Conservation (phyloP, 768 basidiomycete genomes). For the Amyloporia xantha region DNA sequence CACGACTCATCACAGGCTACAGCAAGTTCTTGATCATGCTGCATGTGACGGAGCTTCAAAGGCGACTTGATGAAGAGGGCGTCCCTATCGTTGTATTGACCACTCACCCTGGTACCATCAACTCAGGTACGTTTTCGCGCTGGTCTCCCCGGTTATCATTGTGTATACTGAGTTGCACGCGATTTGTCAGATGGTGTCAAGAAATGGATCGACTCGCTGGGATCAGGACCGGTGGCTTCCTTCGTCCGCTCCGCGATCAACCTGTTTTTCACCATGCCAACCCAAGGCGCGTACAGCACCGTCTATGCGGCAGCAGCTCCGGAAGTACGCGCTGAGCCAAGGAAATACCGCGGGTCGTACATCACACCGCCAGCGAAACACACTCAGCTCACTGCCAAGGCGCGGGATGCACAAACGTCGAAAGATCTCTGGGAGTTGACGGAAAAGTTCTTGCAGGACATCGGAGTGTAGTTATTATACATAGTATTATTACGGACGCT, state of each 20-base stretch:
- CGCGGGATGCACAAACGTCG: conserved; percentile 4
- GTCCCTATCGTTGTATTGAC: conserved; percentile 28
- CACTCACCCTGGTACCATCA: conserved; percentile 30
- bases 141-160: not conserved
- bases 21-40: conserved; percentile 19
- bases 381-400: not conserved
- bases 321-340: conserved; percentile 5
- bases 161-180: not conserved
- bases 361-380: conserved; percentile 9
- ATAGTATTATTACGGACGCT: too few species aligned
- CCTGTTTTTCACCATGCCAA: conserved; percentile 8
- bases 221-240: conserved; percentile 3
- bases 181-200: conserved; percentile 16
- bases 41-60: conserved; percentile 20
- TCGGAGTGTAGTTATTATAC: conserved; percentile 9
- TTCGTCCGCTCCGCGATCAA: conserved; percentile 5
- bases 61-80: conserved; percentile 20
- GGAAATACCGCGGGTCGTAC: conserved; percentile 12
- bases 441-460: conserved; percentile 12
- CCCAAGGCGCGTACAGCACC: conserved; percentile 14
- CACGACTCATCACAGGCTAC: conserved; percentile 5
- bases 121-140: conserved; percentile 18
- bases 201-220: conserved; percentile 9
- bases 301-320: conserved; percentile 20
- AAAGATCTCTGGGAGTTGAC: conserved; percentile 20